These are phyloP conservation scores for Candida mattraensis DNA, from an alignment of 805 yeast species.

Conservation along the genomic window DNA sequence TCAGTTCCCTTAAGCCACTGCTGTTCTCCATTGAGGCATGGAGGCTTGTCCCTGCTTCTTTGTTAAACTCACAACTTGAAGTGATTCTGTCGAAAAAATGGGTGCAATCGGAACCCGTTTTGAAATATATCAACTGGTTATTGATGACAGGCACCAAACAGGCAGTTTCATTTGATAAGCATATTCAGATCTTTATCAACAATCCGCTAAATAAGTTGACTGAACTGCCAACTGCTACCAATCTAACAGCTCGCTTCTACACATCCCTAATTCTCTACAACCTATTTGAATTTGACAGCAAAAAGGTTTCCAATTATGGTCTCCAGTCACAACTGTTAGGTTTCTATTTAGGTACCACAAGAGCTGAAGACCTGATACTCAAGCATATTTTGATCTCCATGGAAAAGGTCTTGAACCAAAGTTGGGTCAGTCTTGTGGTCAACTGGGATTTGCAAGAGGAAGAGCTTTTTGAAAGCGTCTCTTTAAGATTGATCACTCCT, in stretches of 20 bases:
- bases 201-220: slow-evolving; percentile 43
- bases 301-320: slow-evolving; percentile 44
- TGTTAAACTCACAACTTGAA: slow-evolving; percentile 65
- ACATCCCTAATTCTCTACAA: slow-evolving; percentile 47
- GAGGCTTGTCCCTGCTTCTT: slow-evolving; percentile 41
- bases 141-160: slow-evolving; percentile 38
- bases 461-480: slow-evolving; percentile 3
- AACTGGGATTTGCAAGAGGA: slow-evolving; percentile 62
- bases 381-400: slow-evolving; percentile 53
- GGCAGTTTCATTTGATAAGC: slow-evolving; percentile 45
- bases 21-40: slow-evolving; percentile 34
- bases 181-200: slow-evolving; percentile 63
- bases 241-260: slow-evolving; percentile 36
- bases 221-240: slow-evolving; percentile 24
- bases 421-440: slow-evolving; percentile 66
- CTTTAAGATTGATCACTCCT: slow-evolving; percentile 12
- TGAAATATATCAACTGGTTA: slow-evolving; percentile 45
- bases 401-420: slow-evolving; percentile 48
- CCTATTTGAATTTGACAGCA: slow-evolving; percentile 49
- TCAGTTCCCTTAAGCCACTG: slow-evolving; percentile 35
- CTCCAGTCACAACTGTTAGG: slow-evolving; percentile 51
- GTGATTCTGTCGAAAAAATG: slow-evolving; percentile 52
- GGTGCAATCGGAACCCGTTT: slow-evolving; percentile 39
- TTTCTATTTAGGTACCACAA: slow-evolving; percentile 62
- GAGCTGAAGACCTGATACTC: slow-evolving; percentile 61